phyloP scores from a whole-genome alignment of 176 grass and related monocot species.

The Triticum dicoccoides region DNA sequence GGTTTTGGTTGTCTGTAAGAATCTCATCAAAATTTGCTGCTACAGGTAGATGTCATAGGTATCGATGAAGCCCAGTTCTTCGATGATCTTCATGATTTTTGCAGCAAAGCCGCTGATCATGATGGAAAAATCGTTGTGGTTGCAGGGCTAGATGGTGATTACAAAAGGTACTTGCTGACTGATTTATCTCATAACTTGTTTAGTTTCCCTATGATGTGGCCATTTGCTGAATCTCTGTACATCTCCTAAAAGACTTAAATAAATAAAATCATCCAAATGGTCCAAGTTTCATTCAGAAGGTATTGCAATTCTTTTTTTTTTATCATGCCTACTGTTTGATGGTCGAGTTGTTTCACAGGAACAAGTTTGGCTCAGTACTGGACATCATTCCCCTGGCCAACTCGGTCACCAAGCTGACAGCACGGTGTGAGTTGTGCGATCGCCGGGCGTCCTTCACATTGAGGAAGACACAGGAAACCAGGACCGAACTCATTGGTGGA shows the following conservation, averaged over 20 bases:
- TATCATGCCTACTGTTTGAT: not conserved
- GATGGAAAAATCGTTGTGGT: slow-evolving; percentile 87
- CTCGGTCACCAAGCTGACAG: slow-evolving; percentile 80
- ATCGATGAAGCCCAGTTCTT: slow-evolving; percentile 99
- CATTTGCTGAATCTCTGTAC: not conserved
- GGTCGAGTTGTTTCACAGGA: slow-evolving; percentile 44
- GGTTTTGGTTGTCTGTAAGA: not conserved
- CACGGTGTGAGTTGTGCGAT: slow-evolving; percentile 73
- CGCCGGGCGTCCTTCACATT: slow-evolving; percentile 75
- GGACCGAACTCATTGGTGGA: slow-evolving; percentile 83
- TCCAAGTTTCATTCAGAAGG: not conserved
- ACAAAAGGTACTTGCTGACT: slow-evolving; percentile 60
- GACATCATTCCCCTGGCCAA: slow-evolving; percentile 89
- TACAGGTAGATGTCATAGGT: slow-evolving; percentile 92
- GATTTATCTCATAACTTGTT: not conserved
- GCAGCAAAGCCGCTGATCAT: slow-evolving; percentile 72
- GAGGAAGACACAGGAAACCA: slow-evolving; percentile 84
- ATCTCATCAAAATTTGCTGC: slow-evolving; percentile 7
- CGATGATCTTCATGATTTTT: slow-evolving; percentile 80
- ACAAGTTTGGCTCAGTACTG: slow-evolving; percentile 84
- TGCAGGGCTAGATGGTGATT: slow-evolving; percentile 90
- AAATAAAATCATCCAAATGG: not conserved
- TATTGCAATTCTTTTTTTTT: not conserved
- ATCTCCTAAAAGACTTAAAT: not conserved
- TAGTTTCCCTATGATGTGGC: not conserved